Evolutionary conservation across 2,329 filamentous ascomycete genomes (phyloP).

Genomic region (Ramularia collo-cygni): DNA sequence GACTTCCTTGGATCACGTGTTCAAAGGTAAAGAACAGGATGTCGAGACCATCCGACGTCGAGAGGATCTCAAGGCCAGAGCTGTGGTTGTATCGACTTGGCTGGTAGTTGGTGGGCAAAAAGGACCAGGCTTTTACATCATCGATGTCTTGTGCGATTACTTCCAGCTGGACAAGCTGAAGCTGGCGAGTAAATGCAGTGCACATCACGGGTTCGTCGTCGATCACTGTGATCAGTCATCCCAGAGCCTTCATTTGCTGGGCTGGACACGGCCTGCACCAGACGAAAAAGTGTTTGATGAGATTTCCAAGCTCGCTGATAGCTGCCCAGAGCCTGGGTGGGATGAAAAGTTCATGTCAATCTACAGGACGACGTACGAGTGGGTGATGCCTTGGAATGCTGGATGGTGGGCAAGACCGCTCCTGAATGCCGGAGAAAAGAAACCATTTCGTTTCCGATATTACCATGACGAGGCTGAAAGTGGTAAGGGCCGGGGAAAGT

Average conservation of each 20-base stretch:
- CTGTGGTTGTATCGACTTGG: slow-evolving; percentile 3
- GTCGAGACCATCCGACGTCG: neutral
- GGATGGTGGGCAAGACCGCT: no score
- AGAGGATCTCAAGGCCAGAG: slow-evolving; percentile 2
- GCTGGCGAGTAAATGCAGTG: neutral
- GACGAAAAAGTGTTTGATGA: neutral
- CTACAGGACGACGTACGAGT: neutral
- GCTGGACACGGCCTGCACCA: neutral
- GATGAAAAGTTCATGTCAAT: neutral
- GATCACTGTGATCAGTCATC: neutral
- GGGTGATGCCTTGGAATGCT: neutral
- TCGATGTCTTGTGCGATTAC: slow-evolving; percentile 1
- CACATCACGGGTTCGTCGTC: slow-evolving; percentile 1
- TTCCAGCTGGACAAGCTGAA: neutral
- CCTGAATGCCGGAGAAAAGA: no score
- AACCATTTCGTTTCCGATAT: no score
- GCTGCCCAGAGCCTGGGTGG: neutral
- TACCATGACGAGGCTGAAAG: no score
- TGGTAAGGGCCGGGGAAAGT: no score
- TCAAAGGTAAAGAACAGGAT: neutral
- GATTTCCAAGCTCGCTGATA: neutral
- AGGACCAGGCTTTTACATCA: slow-evolving; percentile 1
- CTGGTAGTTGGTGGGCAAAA: slow-evolving; percentile 1
- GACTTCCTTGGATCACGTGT: neutral
- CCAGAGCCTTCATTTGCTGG: neutral